Conservation (phyloP, 805 yeast genomes). For the Phaffomyces antillensis region DNA sequence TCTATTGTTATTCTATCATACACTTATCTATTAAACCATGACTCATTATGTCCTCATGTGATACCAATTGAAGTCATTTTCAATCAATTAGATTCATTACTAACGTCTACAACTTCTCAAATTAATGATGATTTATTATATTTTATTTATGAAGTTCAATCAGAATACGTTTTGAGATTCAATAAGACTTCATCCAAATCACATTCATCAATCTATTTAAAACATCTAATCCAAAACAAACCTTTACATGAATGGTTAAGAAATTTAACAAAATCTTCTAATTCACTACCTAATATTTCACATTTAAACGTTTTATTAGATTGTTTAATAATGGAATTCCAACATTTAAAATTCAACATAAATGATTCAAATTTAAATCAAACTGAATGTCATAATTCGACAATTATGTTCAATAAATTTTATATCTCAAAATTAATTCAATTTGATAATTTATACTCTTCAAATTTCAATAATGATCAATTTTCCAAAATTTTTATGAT, state of each 20-base stretch:
- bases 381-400: slow-evolving; percentile 43
- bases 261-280: slow-evolving; percentile 7
- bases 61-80: slow-evolving; percentile 11
- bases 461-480: not conserved
- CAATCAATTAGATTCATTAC: slow-evolving; percentile 4
- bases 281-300: slow-evolving; percentile 1
- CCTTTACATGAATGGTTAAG: slow-evolving; percentile 7
- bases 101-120: slow-evolving; percentile 17
- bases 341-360: slow-evolving; percentile 14
- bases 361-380: slow-evolving; percentile 23
- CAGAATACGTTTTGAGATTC: slow-evolving; percentile 34
- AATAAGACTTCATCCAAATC: slow-evolving; percentile 36
- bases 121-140: slow-evolving; percentile 22
- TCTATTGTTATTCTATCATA: slow-evolving; percentile 7
- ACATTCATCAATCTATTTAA: slow-evolving; percentile 18
- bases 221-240: slow-evolving; percentile 3
- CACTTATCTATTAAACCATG: slow-evolving; percentile 8
- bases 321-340: slow-evolving; percentile 21
- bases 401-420: slow-evolving; percentile 43
- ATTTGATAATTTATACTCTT: not conserved
- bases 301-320: slow-evolving; percentile 1
- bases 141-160: slow-evolving; percentile 41
- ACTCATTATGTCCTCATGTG: slow-evolving; percentile 1
- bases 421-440: slow-evolving; percentile 16
- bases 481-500: slow-evolving; percentile 30